Percentiles rank a stretch among this genome's conserved stretches.
Evolutionary conservation across 495 filamentous ascomycete genomes (phyloP).

Genomic region (Gamarada debralockiae): DNA sequence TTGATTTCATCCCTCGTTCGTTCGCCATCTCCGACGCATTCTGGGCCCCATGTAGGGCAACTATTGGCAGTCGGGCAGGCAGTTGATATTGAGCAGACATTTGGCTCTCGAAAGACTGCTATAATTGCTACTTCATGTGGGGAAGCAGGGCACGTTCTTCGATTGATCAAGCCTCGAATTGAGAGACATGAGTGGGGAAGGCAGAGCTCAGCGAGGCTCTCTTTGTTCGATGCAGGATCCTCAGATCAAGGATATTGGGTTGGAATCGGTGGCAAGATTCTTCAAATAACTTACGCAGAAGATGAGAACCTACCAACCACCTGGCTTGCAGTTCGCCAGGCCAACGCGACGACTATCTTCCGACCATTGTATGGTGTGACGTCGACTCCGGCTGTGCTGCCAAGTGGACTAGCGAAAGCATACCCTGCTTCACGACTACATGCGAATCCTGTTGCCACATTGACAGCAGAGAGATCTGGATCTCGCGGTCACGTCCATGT

Average conservation of each 20-base stretch:
- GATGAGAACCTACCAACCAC: conserved; percentile 41
- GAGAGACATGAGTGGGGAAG: conserved; percentile 44
- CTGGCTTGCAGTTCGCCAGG: conserved; percentile 62
- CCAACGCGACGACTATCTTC: conserved; percentile 51
- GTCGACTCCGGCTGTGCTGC: background rate
- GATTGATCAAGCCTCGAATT: conserved; percentile 37
- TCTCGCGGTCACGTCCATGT: conserved; percentile 64
- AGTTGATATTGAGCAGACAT: conserved; percentile 1
- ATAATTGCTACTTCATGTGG: conserved; percentile 48
- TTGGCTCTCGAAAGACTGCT: background rate
- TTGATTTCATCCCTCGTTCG: conserved; percentile 1
- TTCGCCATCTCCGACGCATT: background rate
- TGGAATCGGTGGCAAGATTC: conserved; percentile 54
- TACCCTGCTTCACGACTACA: conserved; percentile 49
- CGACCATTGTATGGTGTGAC: conserved; percentile 42
- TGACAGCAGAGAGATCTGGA: conserved; percentile 50
- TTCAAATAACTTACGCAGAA: conserved; percentile 61
- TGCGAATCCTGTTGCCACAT: conserved; percentile 55
- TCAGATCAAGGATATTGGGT: conserved; percentile 51
- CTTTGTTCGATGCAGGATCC: conserved; percentile 32
- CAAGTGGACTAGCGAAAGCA: background rate
- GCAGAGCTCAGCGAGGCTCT: conserved; percentile 32
- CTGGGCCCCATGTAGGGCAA: background rate
- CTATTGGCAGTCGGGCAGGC: conserved; percentile 11
- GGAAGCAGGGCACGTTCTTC: conserved; percentile 46